These are phyloP conservation scores for Excoecaria agallocha DNA, from an alignment of 345 rosid genomes.

Conservation along the genomic window DNA sequence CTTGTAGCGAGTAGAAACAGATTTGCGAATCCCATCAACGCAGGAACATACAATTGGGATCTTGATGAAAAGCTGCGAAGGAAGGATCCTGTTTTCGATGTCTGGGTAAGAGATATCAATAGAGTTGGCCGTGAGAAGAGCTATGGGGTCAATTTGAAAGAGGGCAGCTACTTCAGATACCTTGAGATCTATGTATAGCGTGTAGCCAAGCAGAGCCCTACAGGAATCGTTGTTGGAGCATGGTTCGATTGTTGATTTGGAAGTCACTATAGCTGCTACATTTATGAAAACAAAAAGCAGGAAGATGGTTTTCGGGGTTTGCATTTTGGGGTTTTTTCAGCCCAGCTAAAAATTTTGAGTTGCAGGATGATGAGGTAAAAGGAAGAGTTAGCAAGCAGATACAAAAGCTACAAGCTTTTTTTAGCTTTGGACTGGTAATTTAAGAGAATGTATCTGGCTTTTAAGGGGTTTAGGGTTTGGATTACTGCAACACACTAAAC, in stretches of 20 bases:
- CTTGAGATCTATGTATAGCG: conserved; percentile 88
- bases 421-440: neutral
- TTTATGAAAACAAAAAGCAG: conserved; percentile 37
- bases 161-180: conserved; percentile 87
- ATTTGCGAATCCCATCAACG: conserved; percentile 86
- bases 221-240: conserved; percentile 79
- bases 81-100: conserved; percentile 89
- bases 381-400: neutral
- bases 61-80: conserved; percentile 71
- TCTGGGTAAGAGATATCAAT: conserved; percentile 91
- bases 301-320: conserved; percentile 20
- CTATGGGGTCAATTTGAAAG: conserved; percentile 81
- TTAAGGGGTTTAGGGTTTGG: conserved; percentile 13
- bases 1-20: conserved; percentile 70
- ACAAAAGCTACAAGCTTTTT: neutral
- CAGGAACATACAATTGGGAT: conserved; percentile 83
- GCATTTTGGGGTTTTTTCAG: conserved; percentile 31
- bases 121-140: conserved; percentile 75
- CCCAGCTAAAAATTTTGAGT: neutral
- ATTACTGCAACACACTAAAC: neutral
- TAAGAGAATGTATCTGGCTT: neutral
- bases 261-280: conserved; percentile 30
- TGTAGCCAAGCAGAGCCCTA: conserved; percentile 82
- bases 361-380: neutral
- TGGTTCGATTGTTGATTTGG: conserved; percentile 94